These are phyloP conservation scores for Chaetomium strumarium DNA, from an alignment of 2,329 filamentous ascomycete species.

Conservation along the genomic window DNA sequence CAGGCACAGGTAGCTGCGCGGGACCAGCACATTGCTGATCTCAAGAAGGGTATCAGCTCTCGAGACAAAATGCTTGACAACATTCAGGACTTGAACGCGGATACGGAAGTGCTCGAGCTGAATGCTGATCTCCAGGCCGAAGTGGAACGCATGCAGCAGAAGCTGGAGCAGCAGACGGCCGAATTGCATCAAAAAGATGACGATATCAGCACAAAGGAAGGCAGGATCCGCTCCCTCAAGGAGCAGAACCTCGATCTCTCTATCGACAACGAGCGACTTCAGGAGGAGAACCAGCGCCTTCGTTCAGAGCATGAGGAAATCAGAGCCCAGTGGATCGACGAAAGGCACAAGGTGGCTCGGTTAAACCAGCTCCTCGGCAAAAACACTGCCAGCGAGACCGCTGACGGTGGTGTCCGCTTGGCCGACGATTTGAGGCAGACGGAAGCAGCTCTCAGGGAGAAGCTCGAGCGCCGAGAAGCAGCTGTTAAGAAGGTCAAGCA, in stretches of 20 bases:
- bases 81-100: slow-evolving; percentile 24
- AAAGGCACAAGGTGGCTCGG: slow-evolving; percentile 22
- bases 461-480: slow-evolving; percentile 27
- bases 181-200: slow-evolving; percentile 21
- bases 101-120: slow-evolving; percentile 24
- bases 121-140: slow-evolving; percentile 26
- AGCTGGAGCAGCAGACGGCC: slow-evolving; percentile 18
- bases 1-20: slow-evolving; percentile 24
- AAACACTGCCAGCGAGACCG: slow-evolving; percentile 19
- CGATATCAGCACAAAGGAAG: slow-evolving; percentile 21
- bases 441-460: slow-evolving; percentile 25
- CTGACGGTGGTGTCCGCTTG: slow-evolving; percentile 23
- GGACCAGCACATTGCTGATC: slow-evolving; percentile 26
- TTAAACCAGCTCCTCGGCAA: slow-evolving; percentile 23
- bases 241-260: slow-evolving; percentile 24
- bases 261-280: slow-evolving; percentile 23
- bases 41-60: slow-evolving; percentile 26
- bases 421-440: slow-evolving; percentile 23
- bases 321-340: slow-evolving; percentile 38
- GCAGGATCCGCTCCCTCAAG: slow-evolving; percentile 22
- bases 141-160: slow-evolving; percentile 21
- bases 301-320: slow-evolving; percentile 43
- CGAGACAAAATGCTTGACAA: slow-evolving; percentile 27
- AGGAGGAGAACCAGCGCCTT: slow-evolving; percentile 43
- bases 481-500: slow-evolving; percentile 28